Percentiles rank a stretch among this genome's conserved stretches.
Conservation (phyloP, 208 protist species). For the Acanthamoeba royreba region DNA sequence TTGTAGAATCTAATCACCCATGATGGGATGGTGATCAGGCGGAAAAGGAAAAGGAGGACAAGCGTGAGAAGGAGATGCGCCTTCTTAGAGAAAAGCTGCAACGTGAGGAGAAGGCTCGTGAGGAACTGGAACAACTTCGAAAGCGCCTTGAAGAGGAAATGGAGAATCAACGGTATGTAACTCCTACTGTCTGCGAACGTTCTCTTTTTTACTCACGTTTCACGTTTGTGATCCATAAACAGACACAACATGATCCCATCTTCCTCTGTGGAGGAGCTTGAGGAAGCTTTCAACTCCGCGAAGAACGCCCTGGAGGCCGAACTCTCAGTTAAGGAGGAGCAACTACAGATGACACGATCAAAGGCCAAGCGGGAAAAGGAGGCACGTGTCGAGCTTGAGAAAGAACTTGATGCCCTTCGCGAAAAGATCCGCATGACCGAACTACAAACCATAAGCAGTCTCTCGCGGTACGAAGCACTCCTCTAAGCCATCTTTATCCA, state of each 20-base stretch:
- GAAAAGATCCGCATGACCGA: slow-evolving; percentile 27
- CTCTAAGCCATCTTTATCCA: not conserved
- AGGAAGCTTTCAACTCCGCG: not conserved
- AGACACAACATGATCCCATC: slow-evolving; percentile 30
- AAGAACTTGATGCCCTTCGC: not conserved
- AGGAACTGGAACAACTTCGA: not conserved
- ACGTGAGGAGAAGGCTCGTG: not conserved
- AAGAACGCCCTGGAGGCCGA: slow-evolving; percentile 5
- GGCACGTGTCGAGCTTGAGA: not conserved
- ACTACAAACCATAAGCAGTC: not conserved
- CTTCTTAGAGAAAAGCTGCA: not conserved
- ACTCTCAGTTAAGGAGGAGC: not conserved
- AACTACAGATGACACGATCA: not conserved
- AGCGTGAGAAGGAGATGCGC: not conserved
- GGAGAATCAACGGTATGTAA: not conserved
- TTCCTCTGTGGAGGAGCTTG: not conserved
- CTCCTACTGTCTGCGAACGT: too few species aligned
- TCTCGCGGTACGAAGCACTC: not conserved
- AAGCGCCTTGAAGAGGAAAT: slow-evolving; percentile 17
- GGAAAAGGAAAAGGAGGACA: not conserved
- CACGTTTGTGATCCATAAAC: too few species aligned
- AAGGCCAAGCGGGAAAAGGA: not conserved
- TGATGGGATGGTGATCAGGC: too few species aligned
- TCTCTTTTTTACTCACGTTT: too few species aligned
- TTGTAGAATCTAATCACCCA: too few species aligned